phyloP scores from a whole-genome alignment of 176 grass and related monocot genomes.

The Echinochloa phyllopogon region DNA sequence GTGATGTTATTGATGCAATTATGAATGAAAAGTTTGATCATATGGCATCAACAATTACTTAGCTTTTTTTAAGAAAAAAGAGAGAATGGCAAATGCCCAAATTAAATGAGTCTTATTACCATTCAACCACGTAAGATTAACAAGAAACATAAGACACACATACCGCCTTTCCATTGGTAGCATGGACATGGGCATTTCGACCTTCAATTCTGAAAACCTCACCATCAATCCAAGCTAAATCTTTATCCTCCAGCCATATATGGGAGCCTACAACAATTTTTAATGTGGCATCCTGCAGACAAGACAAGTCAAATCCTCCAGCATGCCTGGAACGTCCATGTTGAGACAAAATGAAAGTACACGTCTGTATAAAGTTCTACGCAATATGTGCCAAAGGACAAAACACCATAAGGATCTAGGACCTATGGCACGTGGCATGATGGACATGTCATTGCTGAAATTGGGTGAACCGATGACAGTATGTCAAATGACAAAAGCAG shows the following conservation, averaged over 20 bases:
- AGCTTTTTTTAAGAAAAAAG: neutral
- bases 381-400: neutral
- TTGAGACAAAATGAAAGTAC: slow-evolving; percentile 20
- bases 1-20: neutral
- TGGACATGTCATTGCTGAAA: neutral
- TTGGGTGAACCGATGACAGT: slow-evolving; percentile 18
- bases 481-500: slow-evolving; percentile 15
- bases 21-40: neutral
- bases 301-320: slow-evolving; percentile 7
- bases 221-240: slow-evolving; percentile 89
- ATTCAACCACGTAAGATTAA: neutral
- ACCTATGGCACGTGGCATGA: slow-evolving; percentile 5
- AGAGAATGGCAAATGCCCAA: neutral
- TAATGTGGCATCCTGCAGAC: slow-evolving; percentile 49
- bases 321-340: slow-evolving; percentile 22
- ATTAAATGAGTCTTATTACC: neutral
- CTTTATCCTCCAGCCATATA: slow-evolving; percentile 82
- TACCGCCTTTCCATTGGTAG: slow-evolving; percentile 89
- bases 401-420: neutral
- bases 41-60: neutral
- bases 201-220: slow-evolving; percentile 75
- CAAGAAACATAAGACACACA: slow-evolving; percentile 14
- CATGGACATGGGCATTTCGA: slow-evolving; percentile 64
- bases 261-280: slow-evolving; percentile 92
- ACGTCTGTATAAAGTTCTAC: slow-evolving; percentile 5